Conservation (phyloP, 2,329 filamentous ascomycete species). For the Lomentospora prolificans region DNA sequence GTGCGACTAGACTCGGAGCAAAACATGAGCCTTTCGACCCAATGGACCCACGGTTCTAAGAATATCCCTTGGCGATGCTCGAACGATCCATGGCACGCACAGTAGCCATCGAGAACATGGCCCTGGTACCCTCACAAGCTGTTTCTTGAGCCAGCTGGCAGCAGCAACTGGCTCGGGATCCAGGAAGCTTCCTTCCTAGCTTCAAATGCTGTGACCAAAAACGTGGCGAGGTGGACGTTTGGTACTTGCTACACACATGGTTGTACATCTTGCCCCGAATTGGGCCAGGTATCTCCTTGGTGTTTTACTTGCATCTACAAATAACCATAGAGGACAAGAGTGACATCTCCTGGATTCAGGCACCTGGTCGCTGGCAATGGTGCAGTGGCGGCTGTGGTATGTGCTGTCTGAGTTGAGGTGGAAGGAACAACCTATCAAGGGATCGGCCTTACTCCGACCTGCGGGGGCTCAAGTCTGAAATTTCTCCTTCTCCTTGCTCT, state of each 20-base stretch:
- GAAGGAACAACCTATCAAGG: conserved; percentile 3
- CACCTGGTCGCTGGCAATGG: background rate
- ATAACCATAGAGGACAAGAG: background rate
- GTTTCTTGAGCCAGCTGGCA: background rate
- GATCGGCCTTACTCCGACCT: background rate
- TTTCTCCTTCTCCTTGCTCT: background rate
- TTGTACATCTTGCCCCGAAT: background rate
- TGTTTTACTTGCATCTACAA: background rate
- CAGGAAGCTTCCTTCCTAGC: background rate
- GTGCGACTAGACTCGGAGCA: too few relatives aligned
- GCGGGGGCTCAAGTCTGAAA: background rate
- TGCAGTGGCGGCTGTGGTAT: background rate
- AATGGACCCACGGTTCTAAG: background rate
- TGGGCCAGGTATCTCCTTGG: too few relatives aligned
- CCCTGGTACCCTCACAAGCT: background rate
- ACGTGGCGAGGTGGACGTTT: background rate
- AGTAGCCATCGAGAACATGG: background rate
- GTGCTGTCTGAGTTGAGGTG: background rate
- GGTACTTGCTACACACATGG: background rate
- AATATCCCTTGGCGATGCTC: background rate
- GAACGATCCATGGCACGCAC: too few relatives aligned
- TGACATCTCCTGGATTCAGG: background rate
- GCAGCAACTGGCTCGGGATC: background rate
- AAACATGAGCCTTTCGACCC: background rate
- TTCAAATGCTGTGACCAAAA: background rate